These are phyloP conservation scores for Sporothrix variecibatus DNA, from an alignment of 2,329 filamentous ascomycete genomes.

Conservation along the genomic window DNA sequence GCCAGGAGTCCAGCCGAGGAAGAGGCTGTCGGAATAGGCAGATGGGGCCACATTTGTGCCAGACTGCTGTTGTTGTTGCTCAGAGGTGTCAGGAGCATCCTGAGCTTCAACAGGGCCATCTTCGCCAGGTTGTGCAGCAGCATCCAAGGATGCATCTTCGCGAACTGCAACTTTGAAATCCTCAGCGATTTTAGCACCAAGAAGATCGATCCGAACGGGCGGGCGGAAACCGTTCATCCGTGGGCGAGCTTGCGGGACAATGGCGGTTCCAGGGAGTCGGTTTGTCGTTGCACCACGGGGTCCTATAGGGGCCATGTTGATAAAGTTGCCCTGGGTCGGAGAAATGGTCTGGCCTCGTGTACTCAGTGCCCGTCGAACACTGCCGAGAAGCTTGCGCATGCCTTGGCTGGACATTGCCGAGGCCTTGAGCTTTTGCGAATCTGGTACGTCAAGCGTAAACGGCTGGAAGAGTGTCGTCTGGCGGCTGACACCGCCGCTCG, in stretches of 20 bases:
- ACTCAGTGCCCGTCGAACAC: slow-evolving; percentile 79
- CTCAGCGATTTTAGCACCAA: slow-evolving; percentile 76
- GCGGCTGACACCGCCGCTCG: slow-evolving; percentile 47
- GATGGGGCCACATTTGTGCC: slow-evolving; percentile 36
- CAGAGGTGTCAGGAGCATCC: not conserved
- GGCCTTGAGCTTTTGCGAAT: slow-evolving; percentile 48
- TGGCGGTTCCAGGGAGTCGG: slow-evolving; percentile 59
- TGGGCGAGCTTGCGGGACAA: slow-evolving; percentile 57
- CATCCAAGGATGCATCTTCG: slow-evolving; percentile 58
- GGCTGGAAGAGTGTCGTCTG: slow-evolving; percentile 57
- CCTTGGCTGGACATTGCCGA: slow-evolving; percentile 69
- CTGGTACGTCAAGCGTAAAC: slow-evolving; percentile 33
- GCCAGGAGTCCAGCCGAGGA: slow-evolving; percentile 1
- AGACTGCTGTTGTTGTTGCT: slow-evolving; percentile 33
- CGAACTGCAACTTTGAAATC: slow-evolving; percentile 76
- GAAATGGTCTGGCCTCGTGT: slow-evolving; percentile 52
- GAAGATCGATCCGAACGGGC: slow-evolving; percentile 73
- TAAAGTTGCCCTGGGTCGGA: slow-evolving; percentile 50
- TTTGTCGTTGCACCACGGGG: slow-evolving; percentile 58
- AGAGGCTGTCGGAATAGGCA: slow-evolving; percentile 48
- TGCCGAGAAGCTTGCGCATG: slow-evolving; percentile 83
- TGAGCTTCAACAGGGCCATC: slow-evolving; percentile 31
- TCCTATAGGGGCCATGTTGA: slow-evolving; percentile 52
- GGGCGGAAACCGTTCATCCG: slow-evolving; percentile 48
- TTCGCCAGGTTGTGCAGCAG: slow-evolving; percentile 27